Evolutionary conservation across 805 yeast species (phyloP), one percentile per base, ranked within the genome.

Genomic region (Kluyveromyces wickerhamii): DNA sequence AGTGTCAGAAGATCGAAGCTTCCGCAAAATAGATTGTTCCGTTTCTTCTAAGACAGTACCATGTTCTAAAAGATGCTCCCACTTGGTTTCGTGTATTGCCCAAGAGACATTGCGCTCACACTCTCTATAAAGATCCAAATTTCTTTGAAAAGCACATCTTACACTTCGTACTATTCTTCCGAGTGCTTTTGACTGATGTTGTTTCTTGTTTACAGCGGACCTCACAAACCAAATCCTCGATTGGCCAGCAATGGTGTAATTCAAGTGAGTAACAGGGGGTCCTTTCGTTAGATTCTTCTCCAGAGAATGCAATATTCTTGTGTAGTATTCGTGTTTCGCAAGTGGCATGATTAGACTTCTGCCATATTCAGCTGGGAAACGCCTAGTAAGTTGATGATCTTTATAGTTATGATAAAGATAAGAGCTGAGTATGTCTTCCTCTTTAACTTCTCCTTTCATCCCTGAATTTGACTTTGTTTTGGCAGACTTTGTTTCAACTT

Each of bases 211-310:
- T 4, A 56, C 19, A 1, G 54, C 45, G 4, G 57, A 48, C 28
- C 59, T 39, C 4, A 56, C 43, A 36, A 56, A 57, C 59, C 58
- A 56, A 3, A 57, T 46, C 18, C 39, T 45, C 11, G 47, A 36
- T 13, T 40, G 43, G 4, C 56, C 56, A 5, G 49, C 51, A 8
- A 40, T 36, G 6, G 59, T 54, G 21, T 45, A 45, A 11, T 36
- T 45, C 11, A 54, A 16, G 3, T 30, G 22, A 3, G 46, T 44
- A 21, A 36, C 35, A 1, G 59, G 60, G 3, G 57, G 48, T 1
- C 60, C 60, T 18, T 39, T 48, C 6, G 43, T 33, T 14, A 56
- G 34, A 37, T 45, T 45, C 17, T 36, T 29, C 13, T 46, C 42
- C 4, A 54, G 31, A 13, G 40, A 25, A 17, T 42, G 36, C 18